phyloP scores from a whole-genome alignment of 2,329 filamentous ascomycete species.

The Paraconiothyrium brasiliense region DNA sequence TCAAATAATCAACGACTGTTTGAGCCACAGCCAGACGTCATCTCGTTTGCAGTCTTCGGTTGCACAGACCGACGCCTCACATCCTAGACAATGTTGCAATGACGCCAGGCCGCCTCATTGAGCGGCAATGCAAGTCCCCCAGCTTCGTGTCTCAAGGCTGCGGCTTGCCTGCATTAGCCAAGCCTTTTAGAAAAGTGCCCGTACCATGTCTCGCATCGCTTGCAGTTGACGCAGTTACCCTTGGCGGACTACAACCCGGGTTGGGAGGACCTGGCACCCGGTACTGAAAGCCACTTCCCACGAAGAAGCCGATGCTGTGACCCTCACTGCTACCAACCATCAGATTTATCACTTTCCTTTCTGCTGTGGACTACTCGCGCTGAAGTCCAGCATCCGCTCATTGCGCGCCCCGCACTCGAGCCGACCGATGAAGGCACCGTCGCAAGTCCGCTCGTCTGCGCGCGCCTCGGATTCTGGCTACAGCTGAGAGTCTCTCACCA shows the following conservation, averaged over 20 bases:
- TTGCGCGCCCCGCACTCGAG: slow-evolving; percentile 19
- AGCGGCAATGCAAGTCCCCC: background rate
- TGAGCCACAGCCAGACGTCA: background rate
- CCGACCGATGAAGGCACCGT: slow-evolving; percentile 39
- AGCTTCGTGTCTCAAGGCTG: background rate
- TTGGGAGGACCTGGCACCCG: too few relatives aligned
- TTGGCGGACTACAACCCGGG: background rate
- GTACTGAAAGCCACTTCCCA: slow-evolving; percentile 11
- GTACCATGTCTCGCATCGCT: slow-evolving; percentile 9
- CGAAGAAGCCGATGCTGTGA: slow-evolving; percentile 16
- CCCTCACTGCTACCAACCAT: background rate
- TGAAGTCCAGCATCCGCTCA: background rate
- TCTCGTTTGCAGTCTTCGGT: background rate
- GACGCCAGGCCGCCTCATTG: background rate
- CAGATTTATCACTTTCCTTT: background rate
- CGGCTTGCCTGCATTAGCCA: slow-evolving; percentile 7
- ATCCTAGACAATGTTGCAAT: too few relatives aligned
- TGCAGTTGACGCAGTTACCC: slow-evolving; percentile 5
- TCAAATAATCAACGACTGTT: slow-evolving; percentile 23
- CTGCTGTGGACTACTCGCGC: background rate
- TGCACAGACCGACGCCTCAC: background rate
- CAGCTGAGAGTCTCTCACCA: slow-evolving; percentile 24
- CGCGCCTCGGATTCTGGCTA: slow-evolving; percentile 37
- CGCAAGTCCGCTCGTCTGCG: slow-evolving; percentile 30
- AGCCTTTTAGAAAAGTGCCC: background rate